Evolutionary conservation across 179 eudicot genomes (phyloP), one percentile per base, ranked within the genome.

Genomic region (Beta lomatogona): DNA sequence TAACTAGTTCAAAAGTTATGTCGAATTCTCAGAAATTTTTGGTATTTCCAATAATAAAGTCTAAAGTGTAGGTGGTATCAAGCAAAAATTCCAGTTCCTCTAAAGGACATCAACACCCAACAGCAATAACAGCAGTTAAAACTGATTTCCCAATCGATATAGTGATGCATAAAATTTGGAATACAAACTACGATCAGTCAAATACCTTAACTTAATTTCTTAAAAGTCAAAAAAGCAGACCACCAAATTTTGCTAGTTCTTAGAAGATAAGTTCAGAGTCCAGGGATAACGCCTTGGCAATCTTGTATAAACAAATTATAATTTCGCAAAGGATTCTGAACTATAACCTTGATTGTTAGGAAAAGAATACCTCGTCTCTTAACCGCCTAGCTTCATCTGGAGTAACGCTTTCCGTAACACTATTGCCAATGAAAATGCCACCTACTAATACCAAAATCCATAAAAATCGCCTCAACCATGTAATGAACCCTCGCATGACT

Each of bases 321-420:
- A 48, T 5, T 48, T 48, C 0, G 52, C 52, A 48, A 48, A 5
- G 53, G 7, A 57, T 15, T 9, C 10, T 57, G 41, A 36, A 36
- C n/a, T 50, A 36, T 31, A 53, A 72, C n/a, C 18, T 12, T 25
- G 15, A 55, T 28, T 31, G 18, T 5, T 55, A 75, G 21, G 9
- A 36, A 75, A 52, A 28, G 5, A 75, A 64, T 77, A 95, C 99
- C 99, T 95, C 99, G 57, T 95, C 98, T 80, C 99, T 87, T 76
- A 94, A 97, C 75, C 76, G 88, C 81, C 85, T 89, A 64, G 98
- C 99, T 89, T 95, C 97, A 50, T 90, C 87, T 22, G 84, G 88
- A 64, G 91, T 89, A 75, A 95, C 99, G 80, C 92, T 89, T 60
- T 88, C 97, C 8, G 97, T 87, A 16, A 78, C 71, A 75, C 81